Conservation (phyloP, 2,329 filamentous ascomycete genomes). For the Hirsutella minnesotensis region DNA sequence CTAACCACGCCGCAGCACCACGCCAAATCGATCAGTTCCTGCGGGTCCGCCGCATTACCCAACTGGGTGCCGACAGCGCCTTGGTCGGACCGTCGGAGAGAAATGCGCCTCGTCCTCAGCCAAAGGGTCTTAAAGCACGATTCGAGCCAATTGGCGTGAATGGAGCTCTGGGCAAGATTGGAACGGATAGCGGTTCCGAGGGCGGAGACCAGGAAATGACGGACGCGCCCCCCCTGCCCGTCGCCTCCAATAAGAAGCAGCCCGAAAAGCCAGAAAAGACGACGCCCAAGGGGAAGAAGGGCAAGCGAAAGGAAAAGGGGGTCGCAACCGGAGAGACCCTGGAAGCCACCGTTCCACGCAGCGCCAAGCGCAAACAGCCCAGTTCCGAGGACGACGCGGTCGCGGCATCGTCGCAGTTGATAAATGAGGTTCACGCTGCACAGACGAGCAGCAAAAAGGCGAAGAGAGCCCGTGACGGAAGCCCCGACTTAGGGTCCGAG, state of each 20-base stretch:
- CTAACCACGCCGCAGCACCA: constrained; percentile 12
- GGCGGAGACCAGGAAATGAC: constrained; percentile 34
- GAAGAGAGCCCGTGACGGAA: constrained; percentile 18
- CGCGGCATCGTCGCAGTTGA: constrained; percentile 22
- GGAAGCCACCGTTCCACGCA: constrained; percentile 13
- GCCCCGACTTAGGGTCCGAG: constrained; percentile 23
- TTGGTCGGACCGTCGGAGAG: constrained; percentile 30
- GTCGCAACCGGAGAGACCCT: neutral
- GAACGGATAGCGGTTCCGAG: constrained; percentile 20
- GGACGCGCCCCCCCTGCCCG: constrained; percentile 19
- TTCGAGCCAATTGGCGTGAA: constrained; percentile 53
- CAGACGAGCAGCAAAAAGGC: constrained; percentile 30
- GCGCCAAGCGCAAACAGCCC: constrained; percentile 25
- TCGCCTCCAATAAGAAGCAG: constrained; percentile 7
- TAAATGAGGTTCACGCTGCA: constrained; percentile 19
- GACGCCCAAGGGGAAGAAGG: constrained; percentile 9
- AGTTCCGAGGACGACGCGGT: constrained; percentile 25
- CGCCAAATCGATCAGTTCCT: constrained; percentile 45
- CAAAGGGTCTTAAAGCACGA: constrained; percentile 53
- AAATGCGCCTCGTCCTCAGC: constrained; percentile 49
- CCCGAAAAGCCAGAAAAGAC: constrained; percentile 17
- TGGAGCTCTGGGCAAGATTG: constrained; percentile 23
- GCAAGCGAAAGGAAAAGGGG: constrained; percentile 1
- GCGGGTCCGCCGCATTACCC: constrained; percentile 52
- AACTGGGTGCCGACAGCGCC: constrained; percentile 31